phyloP scores from a whole-genome alignment of 306 rosid species.

The Cucumis melo region DNA sequence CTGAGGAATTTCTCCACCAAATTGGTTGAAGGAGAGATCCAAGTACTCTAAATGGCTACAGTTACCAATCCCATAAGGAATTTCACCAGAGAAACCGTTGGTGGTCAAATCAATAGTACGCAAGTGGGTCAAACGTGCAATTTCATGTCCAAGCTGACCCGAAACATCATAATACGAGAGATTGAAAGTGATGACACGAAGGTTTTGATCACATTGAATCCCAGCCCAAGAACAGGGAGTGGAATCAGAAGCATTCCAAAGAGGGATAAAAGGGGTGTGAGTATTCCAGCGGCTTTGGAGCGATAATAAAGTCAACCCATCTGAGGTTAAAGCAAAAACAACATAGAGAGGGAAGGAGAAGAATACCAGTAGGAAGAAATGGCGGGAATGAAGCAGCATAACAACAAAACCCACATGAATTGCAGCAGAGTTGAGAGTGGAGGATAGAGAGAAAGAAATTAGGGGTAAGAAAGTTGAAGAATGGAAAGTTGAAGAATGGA shows the following conservation, averaged over 20 bases:
- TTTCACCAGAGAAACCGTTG: slow-evolving; percentile 28
- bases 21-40: slow-evolving; percentile 27
- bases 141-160: slow-evolving; percentile 47
- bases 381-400: slow-evolving; percentile 16
- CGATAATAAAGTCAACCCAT: slow-evolving; percentile 45
- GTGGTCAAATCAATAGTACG: slow-evolving; percentile 17
- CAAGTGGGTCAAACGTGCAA: slow-evolving; percentile 28
- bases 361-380: slow-evolving; percentile 16
- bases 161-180: slow-evolving; percentile 27
- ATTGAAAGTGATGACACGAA: slow-evolving; percentile 35
- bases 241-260: slow-evolving; percentile 50
- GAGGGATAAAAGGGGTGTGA: slow-evolving; percentile 25
- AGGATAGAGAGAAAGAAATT: neutral
- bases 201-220: slow-evolving; percentile 29
- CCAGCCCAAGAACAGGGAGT: slow-evolving; percentile 77
- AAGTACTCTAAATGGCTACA: slow-evolving; percentile 27
- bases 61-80: slow-evolving; percentile 32
- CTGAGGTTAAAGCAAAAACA: slow-evolving; percentile 34
- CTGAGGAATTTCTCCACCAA: slow-evolving; percentile 39
- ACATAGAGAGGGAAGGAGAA: slow-evolving; percentile 14
- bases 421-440: neutral
- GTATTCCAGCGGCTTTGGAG: slow-evolving; percentile 34
- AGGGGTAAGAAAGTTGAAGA: neutral
- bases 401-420: neutral
- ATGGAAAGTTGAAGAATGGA: neutral